Evolutionary conservation across 768 basidiomycete species (phyloP), one percentile per base, ranked within the genome.

Genomic region (Boletus coccyginus): DNA sequence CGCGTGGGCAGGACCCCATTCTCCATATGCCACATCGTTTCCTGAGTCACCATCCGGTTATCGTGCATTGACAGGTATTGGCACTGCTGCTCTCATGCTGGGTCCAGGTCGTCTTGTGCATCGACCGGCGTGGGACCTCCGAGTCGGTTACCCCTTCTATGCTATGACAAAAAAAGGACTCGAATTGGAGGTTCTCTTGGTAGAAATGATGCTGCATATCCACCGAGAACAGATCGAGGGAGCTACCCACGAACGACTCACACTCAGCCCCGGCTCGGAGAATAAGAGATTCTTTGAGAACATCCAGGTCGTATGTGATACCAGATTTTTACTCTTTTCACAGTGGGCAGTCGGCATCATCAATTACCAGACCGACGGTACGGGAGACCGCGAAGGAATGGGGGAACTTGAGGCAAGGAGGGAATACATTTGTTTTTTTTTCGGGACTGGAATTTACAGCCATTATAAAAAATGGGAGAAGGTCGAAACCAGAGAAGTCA

Each of bases 261-360:
- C 45, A 5, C 52, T 64, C 40, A 55, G 54, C 29, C 62, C 66
- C 9, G 43, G 55, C 16, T 53, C 43, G 7, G 53, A 53, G 21
- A 38, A 64, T 45, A 52, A 44, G 50, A 50, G 54, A 41, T 64
- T 52, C 45, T 66, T 66, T 39, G 44, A 55, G 31, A 33, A 67
- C 35, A 32, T 64, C n/a, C 46, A 54, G 31, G 59, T 52, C 14
- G 3, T 43, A 27, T 66, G 62, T 17, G 59, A 66, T 12, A 59
- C 57, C 10, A 51, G 59, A 41, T 67, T 61, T 24, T 29, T 67
- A 11, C 66, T 44, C 36, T 62, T 58, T 49, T 67, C 66, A 3
- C 66, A 31, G 31, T 66, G 66, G 65, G 66, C 66, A 7, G 53
- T 67, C 14, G 66, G 62, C 2, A 55, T 66, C 40, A 62, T 67